Percentiles rank a stretch among this genome's conserved stretches.
Evolutionary conservation across 805 yeast genomes (phyloP).

Genomic region (Metschnikowia reukaufii): DNA sequence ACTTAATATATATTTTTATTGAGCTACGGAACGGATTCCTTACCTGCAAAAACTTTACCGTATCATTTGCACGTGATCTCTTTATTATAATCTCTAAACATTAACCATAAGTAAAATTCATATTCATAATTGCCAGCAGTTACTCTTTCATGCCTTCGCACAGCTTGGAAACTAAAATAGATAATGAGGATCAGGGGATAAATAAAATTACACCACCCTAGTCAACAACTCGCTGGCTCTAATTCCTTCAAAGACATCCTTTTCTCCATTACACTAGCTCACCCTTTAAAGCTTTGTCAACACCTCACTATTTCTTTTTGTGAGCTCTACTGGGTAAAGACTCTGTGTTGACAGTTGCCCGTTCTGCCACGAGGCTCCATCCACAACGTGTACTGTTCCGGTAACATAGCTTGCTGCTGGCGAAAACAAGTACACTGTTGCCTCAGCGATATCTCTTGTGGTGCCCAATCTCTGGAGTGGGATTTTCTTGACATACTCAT

Average conservation of each 20-base stretch:
- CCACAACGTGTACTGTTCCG: slow-evolving; percentile 29
- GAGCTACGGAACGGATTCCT: too few species aligned
- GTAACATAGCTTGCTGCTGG: slow-evolving; percentile 28
- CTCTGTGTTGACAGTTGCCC: slow-evolving; percentile 21
- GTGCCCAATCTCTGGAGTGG: slow-evolving; percentile 29
- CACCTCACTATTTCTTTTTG: slow-evolving; percentile 19
- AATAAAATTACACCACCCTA: too few species aligned
- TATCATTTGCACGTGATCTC: too few species aligned
- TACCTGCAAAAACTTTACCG: too few species aligned
- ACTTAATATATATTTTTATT: too few species aligned
- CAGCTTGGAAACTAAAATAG: not conserved
- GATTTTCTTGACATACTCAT: slow-evolving; percentile 14
- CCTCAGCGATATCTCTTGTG: slow-evolving; percentile 30
- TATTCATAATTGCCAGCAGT: not conserved
- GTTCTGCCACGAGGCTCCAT: slow-evolving; percentile 30
- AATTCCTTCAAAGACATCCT: too few species aligned
- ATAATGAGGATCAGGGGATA: not conserved
- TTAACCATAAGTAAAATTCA: not conserved
- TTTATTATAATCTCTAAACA: too few species aligned
- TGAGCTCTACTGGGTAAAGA: slow-evolving; percentile 34
- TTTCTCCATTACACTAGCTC: not conserved
- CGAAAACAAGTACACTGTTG: slow-evolving; percentile 29
- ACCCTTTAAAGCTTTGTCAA: slow-evolving; percentile 15
- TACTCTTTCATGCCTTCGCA: not conserved
- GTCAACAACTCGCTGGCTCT: not conserved